These are phyloP conservation scores for Tubosaeta brunneosetosa DNA, from an alignment of 768 basidiomycete species.

Conservation along the genomic window DNA sequence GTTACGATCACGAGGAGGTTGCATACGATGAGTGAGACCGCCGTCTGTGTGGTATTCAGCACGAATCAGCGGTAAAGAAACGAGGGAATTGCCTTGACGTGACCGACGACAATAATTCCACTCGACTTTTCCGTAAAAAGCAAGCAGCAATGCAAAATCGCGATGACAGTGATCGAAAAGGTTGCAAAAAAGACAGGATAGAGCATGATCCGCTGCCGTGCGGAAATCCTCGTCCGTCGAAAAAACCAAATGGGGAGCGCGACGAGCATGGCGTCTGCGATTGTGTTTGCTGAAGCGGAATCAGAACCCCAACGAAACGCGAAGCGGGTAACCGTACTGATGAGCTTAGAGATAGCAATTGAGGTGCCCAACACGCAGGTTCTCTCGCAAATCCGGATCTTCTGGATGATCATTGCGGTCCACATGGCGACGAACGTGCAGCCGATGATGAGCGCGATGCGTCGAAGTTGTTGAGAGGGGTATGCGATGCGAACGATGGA, in stretches of 20 bases:
- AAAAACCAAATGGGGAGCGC: constrained; percentile 14
- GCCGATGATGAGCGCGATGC: constrained; percentile 5
- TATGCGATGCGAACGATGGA: constrained; percentile 19
- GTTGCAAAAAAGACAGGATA: constrained; percentile 18
- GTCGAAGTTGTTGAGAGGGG: constrained; percentile 7
- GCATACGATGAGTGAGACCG: constrained; percentile 23
- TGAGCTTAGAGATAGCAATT: constrained; percentile 16
- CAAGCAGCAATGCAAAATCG: constrained; percentile 13
- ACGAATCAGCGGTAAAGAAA: background rate
- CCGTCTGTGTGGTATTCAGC: constrained; percentile 8
- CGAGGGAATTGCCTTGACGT: constrained; percentile 18
- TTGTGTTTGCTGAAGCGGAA: constrained; percentile 12
- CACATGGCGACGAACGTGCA: constrained; percentile 23
- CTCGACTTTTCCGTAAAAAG: constrained; percentile 1
- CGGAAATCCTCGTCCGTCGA: constrained; percentile 1
- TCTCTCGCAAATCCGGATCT: constrained; percentile 4
- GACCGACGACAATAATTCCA: constrained; percentile 14
- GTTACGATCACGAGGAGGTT: constrained; percentile 24
- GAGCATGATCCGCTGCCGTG: constrained; percentile 15
- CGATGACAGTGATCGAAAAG: constrained; percentile 14
- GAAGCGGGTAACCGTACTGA: constrained; percentile 13
- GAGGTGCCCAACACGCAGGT: constrained; percentile 1
- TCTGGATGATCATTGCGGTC: constrained; percentile 16
- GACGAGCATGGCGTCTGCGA: constrained; percentile 19
- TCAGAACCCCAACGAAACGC: background rate